phyloP scores from a whole-genome alignment of 805 yeast genomes.

The Wickerhamomyces silvicola region DNA sequence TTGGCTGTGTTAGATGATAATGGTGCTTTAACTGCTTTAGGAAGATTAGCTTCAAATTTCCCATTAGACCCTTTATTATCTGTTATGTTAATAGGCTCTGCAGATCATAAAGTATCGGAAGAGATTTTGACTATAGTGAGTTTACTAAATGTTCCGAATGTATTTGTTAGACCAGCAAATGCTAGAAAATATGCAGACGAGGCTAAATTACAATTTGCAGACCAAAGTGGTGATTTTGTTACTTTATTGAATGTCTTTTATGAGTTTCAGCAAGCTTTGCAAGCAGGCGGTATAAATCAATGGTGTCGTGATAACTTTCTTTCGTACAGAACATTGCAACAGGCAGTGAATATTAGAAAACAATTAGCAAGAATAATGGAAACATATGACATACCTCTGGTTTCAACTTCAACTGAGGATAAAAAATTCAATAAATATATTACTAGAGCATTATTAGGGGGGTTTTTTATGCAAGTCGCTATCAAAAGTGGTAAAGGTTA shows the following conservation, averaged over 20 bases:
- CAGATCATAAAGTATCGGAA: conserved; percentile 79
- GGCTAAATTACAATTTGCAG: conserved; percentile 79
- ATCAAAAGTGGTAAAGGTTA: conserved; percentile 88
- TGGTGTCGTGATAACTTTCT: conserved; percentile 94
- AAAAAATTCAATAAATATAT: conserved; percentile 70
- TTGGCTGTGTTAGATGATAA: conserved; percentile 86
- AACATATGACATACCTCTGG: conserved; percentile 65
- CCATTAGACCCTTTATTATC: conserved; percentile 96
- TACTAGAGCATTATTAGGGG: conserved; percentile 81
- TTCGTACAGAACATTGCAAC: conserved; percentile 73
- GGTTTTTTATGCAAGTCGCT: conserved; percentile 98
- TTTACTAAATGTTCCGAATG: conserved; percentile 85
- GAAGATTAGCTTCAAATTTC: conserved; percentile 85
- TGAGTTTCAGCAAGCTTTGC: conserved; percentile 74
- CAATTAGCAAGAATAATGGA: conserved; percentile 85
- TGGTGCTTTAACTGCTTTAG: conserved; percentile 84
- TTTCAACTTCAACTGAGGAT: conserved; percentile 61
- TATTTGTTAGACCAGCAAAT: conserved; percentile 87
- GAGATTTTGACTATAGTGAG: conserved; percentile 88
- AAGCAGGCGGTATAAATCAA: conserved; percentile 57
- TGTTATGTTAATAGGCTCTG: conserved; percentile 83
- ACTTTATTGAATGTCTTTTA: conserved; percentile 84
- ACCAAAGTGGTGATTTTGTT: conserved; percentile 92
- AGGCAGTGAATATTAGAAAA: conserved; percentile 81
- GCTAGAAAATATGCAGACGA: conserved; percentile 90